phyloP scores from a whole-genome alignment of 2,329 filamentous ascomycete species.

The Fusarium compactum region DNA sequence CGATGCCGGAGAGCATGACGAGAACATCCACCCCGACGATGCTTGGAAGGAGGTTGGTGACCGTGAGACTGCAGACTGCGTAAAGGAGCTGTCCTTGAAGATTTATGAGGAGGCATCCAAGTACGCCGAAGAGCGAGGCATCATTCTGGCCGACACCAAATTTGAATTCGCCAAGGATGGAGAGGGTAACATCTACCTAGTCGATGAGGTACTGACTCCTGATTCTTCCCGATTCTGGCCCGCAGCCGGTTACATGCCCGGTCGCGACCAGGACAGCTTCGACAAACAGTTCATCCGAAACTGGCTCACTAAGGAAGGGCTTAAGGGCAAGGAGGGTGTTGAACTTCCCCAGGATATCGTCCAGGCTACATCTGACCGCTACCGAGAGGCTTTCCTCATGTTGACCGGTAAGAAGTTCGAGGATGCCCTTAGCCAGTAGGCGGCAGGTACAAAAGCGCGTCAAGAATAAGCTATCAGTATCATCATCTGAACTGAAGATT shows the following conservation, averaged over 20 bases:
- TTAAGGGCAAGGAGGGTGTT: constrained; percentile 56
- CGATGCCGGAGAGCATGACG: constrained; percentile 79
- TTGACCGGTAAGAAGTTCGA: constrained; percentile 68
- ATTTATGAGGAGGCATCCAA: constrained; percentile 45
- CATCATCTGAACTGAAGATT: constrained; percentile 22
- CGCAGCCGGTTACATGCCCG: constrained; percentile 67
- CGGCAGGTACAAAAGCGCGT: neutral
- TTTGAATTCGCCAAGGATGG: constrained; percentile 47
- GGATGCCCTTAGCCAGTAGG: constrained; percentile 39
- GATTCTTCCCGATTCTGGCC: constrained; percentile 90
- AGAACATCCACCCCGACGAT: constrained; percentile 83
- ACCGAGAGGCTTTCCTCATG: constrained; percentile 79
- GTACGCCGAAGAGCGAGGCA: constrained; percentile 43
- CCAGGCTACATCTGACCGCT: constrained; percentile 74
- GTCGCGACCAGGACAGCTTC: constrained; percentile 81
- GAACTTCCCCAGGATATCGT: constrained; percentile 80
- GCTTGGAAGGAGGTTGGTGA: constrained; percentile 58
- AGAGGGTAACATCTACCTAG: constrained; percentile 47
- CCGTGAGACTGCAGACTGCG: constrained; percentile 46
- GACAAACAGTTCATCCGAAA: constrained; percentile 89
- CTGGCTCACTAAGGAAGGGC: constrained; percentile 78
- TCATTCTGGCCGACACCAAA: constrained; percentile 45
- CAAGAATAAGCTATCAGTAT: constrained; percentile 10
- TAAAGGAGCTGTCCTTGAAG: constrained; percentile 46
- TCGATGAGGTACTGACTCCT: constrained; percentile 44